Base-by-base conservation (phyloP, 805 yeast species). In the Wickerhamomyces tratensis region DNA sequence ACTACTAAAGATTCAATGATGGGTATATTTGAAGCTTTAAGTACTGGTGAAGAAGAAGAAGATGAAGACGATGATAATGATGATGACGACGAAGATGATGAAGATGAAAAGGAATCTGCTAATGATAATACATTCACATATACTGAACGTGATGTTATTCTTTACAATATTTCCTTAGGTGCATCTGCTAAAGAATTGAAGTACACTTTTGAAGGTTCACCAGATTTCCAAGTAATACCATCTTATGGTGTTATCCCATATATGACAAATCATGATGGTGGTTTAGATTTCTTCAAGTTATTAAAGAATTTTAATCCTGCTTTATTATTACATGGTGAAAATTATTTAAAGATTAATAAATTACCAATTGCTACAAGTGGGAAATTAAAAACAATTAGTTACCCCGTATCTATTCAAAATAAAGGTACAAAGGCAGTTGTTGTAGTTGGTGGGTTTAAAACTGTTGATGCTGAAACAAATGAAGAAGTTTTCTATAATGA, bases 321-420 rank as follows among this genome's bases (percentile, higher is more conserved):
- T 77, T 72, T 82, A 64, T 72, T 91, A 57, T 74, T 91, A 52
- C 98, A 91, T 61, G 98, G 98, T 46, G 98, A 91, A 67, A 97
- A 91, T 62, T 91, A 84, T 64, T 69, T 89, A 53, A 87, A 79
- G 63, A 62, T 91, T 48, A 71, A 72, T 49, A 76, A 80, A 61
- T 79, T 74, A 69, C 93, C 95, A 44, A 71, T 91, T 44, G 94
- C 96, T 47, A 76, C 84, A 1, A 71, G 74, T 47, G 95, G 81
- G 4, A 59, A 64, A 2, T 62, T 88, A 37, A 70, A 64, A 43
- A 84, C 95, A 7, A 71, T 71, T 37, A 74, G 77, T 45, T 67
- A 59, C 48, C 88, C 95, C 39, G 68, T 91, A 41, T 86, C 84
- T 15, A 76, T 86, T 14, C 62, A 82, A 15, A 91, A 87, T 65